phyloP scores from a whole-genome alignment of 2,329 filamentous ascomycete genomes.

The Orbilia quercus region DNA sequence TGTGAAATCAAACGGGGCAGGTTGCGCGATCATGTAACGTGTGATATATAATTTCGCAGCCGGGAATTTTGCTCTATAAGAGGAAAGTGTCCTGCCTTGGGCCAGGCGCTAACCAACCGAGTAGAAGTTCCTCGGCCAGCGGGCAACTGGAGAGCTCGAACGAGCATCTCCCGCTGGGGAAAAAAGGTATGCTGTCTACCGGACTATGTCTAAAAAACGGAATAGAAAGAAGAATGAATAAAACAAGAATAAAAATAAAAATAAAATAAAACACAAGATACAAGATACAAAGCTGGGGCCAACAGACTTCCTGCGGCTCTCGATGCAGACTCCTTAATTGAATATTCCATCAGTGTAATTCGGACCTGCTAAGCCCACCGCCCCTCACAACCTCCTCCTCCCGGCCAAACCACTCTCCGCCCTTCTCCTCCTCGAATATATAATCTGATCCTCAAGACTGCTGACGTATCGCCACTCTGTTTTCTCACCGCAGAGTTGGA shows the following conservation, averaged over 20 bases:
- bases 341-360: no score
- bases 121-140: slow-evolving; percentile 3
- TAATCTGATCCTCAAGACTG: neutral
- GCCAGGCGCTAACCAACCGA: slow-evolving; percentile 27
- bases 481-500: no score
- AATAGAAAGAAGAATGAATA: no score
- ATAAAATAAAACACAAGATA: no score
- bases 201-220: neutral
- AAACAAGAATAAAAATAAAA: no score
- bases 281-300: neutral
- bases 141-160: neutral
- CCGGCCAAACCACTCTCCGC: neutral
- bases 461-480: neutral
- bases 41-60: neutral
- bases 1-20: neutral
- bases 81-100: slow-evolving; percentile 19
- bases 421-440: no score
- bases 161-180: neutral
- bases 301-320: slow-evolving; percentile 7
- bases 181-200: slow-evolving; percentile 35
- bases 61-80: slow-evolving; percentile 26
- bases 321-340: slow-evolving; percentile 38
- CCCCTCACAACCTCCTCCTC: neutral
- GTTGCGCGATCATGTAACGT: slow-evolving; percentile 25
- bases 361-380: slow-evolving; percentile 4